Evolutionary conservation across 805 yeast species (phyloP), one percentile per base, ranked within the genome.

Genomic region (Ogataea nitratoaversa): DNA sequence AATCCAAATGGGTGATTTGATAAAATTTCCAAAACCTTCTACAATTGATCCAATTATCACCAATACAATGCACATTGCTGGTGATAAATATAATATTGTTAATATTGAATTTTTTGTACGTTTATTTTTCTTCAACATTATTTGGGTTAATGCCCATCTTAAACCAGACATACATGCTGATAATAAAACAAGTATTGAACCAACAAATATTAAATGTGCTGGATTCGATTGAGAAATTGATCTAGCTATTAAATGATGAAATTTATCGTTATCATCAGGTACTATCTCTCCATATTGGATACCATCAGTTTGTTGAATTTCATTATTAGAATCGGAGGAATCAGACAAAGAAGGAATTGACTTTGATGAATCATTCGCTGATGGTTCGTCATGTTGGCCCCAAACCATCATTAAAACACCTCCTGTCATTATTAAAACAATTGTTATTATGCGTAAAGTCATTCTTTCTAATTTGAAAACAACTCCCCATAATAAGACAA

Each of bases 111-210:
- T 82, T 29, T 74, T 73, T 4, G 81, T 76, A 38, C 78, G 65
- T 20, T 68, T 70, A 48, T 79, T 79, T 32, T 67, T 71, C 49
- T 75, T 82, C 36, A 93, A 66, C 27, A 91, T 70, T 18, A 93
- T 60, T 57, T 93, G 98, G 1, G 98, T 89, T 46, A 90, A 76
- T 1, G 95, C 91, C 99, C 99, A 93, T 47, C 99, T 74, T 37
- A 93, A 66, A 0, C 99, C 99, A 13, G 93, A 82, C 65, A 88
- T 74, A 57, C 84, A 73, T 2, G 95, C 78, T 4, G 96, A 90
- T 2, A 75, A 65, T 22, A 93, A 64, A 1, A 91, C 97, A 20
- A 89, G 65, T 2, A 78, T 38, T 18, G 88, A 78, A 2, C 99
- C 98, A 2, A 82, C 29, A 29, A 60, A 48, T 6, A 63, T 46